phyloP scores from a whole-genome alignment of 805 yeast genomes.

The Metschnikowia kunwiensis region DNA sequence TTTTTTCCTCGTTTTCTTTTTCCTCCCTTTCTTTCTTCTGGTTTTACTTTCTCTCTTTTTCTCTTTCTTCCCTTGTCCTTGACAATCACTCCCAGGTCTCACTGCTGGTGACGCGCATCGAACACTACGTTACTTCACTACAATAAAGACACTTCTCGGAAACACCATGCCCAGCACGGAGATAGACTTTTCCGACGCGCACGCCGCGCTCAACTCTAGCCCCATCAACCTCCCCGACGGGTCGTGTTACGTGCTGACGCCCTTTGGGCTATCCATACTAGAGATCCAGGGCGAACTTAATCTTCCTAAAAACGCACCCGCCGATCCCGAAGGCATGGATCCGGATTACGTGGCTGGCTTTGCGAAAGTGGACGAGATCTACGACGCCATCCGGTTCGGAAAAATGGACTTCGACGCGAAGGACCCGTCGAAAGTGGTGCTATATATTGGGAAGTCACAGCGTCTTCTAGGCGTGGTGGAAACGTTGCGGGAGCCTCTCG shows the following conservation, averaged over 20 bases:
- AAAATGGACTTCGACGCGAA: conserved; percentile 43
- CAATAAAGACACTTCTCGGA: too few species aligned
- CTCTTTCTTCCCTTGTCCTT: too few species aligned
- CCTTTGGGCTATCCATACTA: conserved; percentile 55
- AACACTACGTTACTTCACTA: too few species aligned
- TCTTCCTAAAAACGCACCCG: conserved; percentile 39
- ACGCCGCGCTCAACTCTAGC: conserved; percentile 9
- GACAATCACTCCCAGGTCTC: too few species aligned
- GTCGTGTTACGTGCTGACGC: conserved; percentile 39
- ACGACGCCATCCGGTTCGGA: conserved; percentile 53
- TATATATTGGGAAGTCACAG: conserved; percentile 68
- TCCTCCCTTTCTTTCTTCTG: neutral
- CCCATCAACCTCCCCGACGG: conserved; percentile 4
- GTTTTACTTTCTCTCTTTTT: too few species aligned
- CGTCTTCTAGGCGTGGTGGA: conserved; percentile 61
- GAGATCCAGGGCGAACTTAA: conserved; percentile 76
- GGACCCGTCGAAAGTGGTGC: conserved; percentile 44
- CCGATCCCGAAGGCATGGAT: conserved; percentile 27
- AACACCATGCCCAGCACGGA: conserved; percentile 14
- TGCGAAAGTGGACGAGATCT: conserved; percentile 29
- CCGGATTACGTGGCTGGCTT: conserved; percentile 35
- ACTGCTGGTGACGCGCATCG: too few species aligned
- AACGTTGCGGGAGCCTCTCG: conserved; percentile 62
- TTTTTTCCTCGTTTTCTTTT: neutral
- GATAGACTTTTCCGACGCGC: conserved; percentile 15